Evolutionary conservation across 1,284 basidiomycete genomes (phyloP), one percentile per base, ranked within the genome.

Genomic region (Ustilago vetiveriae): DNA sequence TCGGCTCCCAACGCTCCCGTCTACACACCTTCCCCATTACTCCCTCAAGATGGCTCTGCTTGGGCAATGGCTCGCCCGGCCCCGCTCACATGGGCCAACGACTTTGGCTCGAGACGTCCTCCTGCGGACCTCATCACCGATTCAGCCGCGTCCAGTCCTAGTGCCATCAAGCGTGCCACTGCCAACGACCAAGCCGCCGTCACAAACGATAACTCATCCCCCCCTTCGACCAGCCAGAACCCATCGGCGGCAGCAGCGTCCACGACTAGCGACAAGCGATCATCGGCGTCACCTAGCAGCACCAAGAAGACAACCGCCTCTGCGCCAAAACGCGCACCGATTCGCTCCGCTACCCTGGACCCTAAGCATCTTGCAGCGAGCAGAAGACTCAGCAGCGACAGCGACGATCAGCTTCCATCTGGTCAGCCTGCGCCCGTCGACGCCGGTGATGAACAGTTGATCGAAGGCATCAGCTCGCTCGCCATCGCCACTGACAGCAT

Each of bases 321-420:
- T 22, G 52, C 55, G 10, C 56, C 55, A 38, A 66, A 66, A 40
- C 63, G 56, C 14, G 66, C 59, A 3, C 66, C 66, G 9, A 59
- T 69, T 27, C 66, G 66, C 32, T 69, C 66, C 4, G 39, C 55
- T 11, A 69, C 66, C 10, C 26, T 69, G 6, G 66, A 69, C 16
- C 59, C 66, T 4, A 63, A 51, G 6, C 66, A 69, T 3, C 44
- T 69, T 13, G 58, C 51, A 21, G 23, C 38, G 27, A 66, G 52
- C 17, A 41, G 55, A 17, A 41, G 51, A n/a, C 45, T 33, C 3
- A 55, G 51, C 29, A 45, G 29, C 24, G 39, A 55, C 5, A 24
- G 17, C 13, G 47, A 55, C 29, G 38, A 46, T 7, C 14, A 41
- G 19, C 23, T 53, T 4, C 24, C 52, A 13, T 50, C 52, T 0